Evolutionary conservation across 2,329 filamentous ascomycete genomes (phyloP).

Genomic region (Nothophaeocryptopus gaeumannii): DNA sequence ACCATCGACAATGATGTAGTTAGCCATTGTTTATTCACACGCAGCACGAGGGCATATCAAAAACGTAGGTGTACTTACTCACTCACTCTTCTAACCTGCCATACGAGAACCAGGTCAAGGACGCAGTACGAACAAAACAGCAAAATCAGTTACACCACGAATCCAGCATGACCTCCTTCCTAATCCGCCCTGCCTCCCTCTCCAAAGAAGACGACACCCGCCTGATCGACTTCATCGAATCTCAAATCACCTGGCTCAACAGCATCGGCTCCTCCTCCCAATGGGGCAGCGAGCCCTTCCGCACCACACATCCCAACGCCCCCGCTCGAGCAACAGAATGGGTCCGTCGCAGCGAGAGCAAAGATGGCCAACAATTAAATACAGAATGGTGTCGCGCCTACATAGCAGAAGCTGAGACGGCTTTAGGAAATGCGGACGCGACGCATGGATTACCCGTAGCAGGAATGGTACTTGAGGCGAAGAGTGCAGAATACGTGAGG

Average conservation of each 20-base stretch:
- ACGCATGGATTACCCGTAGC: slow-evolving; percentile 11
- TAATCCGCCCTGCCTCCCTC: slow-evolving; percentile 17
- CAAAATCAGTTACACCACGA: neutral
- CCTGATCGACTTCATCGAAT: slow-evolving; percentile 20
- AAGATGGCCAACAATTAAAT: slow-evolving; percentile 6
- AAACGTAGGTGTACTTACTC: no score
- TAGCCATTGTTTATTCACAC: no score
- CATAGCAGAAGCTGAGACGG: slow-evolving; percentile 12
- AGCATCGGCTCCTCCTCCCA: slow-evolving; percentile 17
- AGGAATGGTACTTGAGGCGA: slow-evolving; percentile 13
- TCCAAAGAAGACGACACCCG: slow-evolving; percentile 11
- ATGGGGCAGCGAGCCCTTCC: slow-evolving; percentile 17
- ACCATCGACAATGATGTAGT: no score
- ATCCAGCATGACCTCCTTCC: slow-evolving; percentile 8
- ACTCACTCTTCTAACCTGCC: no score
- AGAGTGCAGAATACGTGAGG: slow-evolving; percentile 30
- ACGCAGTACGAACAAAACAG: no score
- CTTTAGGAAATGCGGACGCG: slow-evolving; percentile 1
- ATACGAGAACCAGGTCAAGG: no score
- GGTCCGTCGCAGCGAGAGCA: slow-evolving; percentile 15
- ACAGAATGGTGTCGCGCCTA: slow-evolving; percentile 16
- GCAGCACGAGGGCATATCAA: no score
- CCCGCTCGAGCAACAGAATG: slow-evolving; percentile 6
- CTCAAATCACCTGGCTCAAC: slow-evolving; percentile 18
- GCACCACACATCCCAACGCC: slow-evolving; percentile 2